Conservation (phyloP, 148 eudicot genomes). For the Pouteria glomerata region DNA sequence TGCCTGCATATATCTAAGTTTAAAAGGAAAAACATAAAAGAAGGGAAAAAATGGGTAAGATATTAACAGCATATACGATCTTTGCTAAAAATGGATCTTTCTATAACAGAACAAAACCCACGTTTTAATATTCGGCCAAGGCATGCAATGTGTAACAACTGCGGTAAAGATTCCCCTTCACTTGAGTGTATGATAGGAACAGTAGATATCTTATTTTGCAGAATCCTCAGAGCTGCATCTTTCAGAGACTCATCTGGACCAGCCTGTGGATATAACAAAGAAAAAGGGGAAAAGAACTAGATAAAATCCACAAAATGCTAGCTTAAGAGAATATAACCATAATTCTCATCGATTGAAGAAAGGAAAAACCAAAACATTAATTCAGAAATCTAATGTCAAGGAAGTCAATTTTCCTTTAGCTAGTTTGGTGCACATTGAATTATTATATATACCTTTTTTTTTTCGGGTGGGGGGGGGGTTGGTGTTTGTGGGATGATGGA, state of each 20-base stretch:
- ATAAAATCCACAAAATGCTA: not conserved
- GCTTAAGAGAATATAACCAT: not conserved
- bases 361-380: not conserved
- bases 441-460: no score
- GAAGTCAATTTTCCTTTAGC: not conserved
- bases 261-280: slow-evolving; percentile 23
- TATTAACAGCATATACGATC: not conserved
- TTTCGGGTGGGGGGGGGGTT: no score
- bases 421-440: no score
- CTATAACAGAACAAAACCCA: slow-evolving; percentile 15
- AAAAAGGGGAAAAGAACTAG: not conserved
- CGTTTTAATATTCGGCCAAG: slow-evolving; percentile 40
- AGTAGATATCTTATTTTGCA: slow-evolving; percentile 36
- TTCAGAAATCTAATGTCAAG: not conserved
- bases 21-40: not conserved
- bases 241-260: slow-evolving; percentile 44
- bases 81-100: not conserved
- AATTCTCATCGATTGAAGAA: not conserved
- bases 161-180: slow-evolving; percentile 28
- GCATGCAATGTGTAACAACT: slow-evolving; percentile 37
- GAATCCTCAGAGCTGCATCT: slow-evolving; percentile 30
- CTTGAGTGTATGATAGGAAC: slow-evolving; percentile 30
- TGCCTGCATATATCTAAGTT: slow-evolving; percentile 37
- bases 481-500: no score
- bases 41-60: not conserved